These are phyloP conservation scores for Annona cherimola DNA, from an alignment of 164 flowering plant species.

Conservation along the genomic window DNA sequence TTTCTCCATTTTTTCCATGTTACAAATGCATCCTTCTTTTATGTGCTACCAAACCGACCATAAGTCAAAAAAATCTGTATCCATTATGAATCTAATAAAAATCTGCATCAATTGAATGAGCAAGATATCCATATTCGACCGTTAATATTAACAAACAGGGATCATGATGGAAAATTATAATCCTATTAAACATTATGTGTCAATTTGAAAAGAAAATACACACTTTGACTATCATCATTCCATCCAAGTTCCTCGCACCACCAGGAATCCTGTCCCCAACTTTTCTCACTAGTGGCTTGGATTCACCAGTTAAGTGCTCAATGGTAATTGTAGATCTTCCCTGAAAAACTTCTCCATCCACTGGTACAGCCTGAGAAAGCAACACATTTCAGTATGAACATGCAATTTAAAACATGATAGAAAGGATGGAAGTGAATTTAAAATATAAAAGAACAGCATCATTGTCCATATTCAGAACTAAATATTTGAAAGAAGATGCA, in stretches of 20 bases:
- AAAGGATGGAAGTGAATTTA: neutral
- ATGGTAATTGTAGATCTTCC: conserved; percentile 88
- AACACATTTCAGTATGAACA: conserved; percentile 17
- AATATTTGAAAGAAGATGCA: neutral
- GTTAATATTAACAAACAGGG: too few relatives aligned
- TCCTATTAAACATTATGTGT: neutral
- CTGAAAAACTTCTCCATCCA: conserved; percentile 84
- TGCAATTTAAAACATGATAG: neutral
- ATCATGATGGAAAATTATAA: neutral
- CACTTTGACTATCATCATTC: conserved; percentile 94
- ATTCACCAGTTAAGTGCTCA: conserved; percentile 97
- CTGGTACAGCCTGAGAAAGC: conserved; percentile 78
- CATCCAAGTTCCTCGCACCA: conserved; percentile 96
- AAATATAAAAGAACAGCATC: neutral
- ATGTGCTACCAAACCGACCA: too few relatives aligned
- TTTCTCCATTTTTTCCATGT: too few relatives aligned
- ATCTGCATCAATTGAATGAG: neutral
- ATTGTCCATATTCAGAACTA: neutral
- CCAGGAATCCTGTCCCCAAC: conserved; percentile 92
- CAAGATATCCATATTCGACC: neutral
- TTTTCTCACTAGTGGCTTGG: conserved; percentile 77
- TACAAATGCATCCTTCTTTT: too few relatives aligned
- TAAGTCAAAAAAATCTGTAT: neutral
- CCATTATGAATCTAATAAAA: neutral
- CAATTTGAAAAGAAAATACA: neutral